Conservation (phyloP, 2,329 filamentous ascomycete genomes). For the Trichophyton benhamiae region DNA sequence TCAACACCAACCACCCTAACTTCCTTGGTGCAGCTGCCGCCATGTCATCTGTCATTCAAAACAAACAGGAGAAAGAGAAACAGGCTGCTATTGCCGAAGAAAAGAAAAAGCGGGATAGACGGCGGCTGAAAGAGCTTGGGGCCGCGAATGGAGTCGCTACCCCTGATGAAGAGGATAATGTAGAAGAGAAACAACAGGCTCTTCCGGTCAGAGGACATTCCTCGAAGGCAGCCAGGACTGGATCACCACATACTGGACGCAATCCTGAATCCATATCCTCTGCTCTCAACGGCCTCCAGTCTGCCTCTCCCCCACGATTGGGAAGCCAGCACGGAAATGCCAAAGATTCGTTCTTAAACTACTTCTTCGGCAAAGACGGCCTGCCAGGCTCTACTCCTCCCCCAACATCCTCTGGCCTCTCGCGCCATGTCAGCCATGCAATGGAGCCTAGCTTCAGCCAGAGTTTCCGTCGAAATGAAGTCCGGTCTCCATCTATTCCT, state of each 20-base stretch:
- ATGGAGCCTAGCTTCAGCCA: constrained; percentile 72
- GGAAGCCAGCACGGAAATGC: constrained; percentile 50
- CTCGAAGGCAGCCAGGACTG: constrained; percentile 56
- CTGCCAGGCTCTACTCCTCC: constrained; percentile 39
- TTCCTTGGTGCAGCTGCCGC: constrained; percentile 92
- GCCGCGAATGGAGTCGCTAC: constrained; percentile 60
- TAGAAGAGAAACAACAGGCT: constrained; percentile 29
- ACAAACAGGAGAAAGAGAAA: constrained; percentile 87
- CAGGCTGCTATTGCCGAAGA: constrained; percentile 70
- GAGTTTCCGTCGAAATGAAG: constrained; percentile 60
- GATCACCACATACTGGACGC: constrained; percentile 64
- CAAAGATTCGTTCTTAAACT: constrained; percentile 88
- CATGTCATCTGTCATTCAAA: constrained; percentile 92
- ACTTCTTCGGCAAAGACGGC: constrained; percentile 96
- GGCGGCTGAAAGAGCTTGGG: constrained; percentile 70
- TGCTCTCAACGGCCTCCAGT: constrained; percentile 50
- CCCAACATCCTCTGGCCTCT: constrained; percentile 22
- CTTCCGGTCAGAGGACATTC: constrained; percentile 50
- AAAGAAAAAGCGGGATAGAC: constrained; percentile 69
- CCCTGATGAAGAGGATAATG: constrained; percentile 48
- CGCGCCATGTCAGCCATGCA: constrained; percentile 64
- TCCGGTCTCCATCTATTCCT: constrained; percentile 33
- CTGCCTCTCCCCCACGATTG: constrained; percentile 51
- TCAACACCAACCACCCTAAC: constrained; percentile 98
- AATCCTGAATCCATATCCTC: constrained; percentile 52